A percentile compares a stretch with the other conserved stretches of the same genome.
These are phyloP conservation scores for Phytopythium kandeliae DNA, from an alignment of 352 stramenopile genomes.

Conservation along the genomic window DNA sequence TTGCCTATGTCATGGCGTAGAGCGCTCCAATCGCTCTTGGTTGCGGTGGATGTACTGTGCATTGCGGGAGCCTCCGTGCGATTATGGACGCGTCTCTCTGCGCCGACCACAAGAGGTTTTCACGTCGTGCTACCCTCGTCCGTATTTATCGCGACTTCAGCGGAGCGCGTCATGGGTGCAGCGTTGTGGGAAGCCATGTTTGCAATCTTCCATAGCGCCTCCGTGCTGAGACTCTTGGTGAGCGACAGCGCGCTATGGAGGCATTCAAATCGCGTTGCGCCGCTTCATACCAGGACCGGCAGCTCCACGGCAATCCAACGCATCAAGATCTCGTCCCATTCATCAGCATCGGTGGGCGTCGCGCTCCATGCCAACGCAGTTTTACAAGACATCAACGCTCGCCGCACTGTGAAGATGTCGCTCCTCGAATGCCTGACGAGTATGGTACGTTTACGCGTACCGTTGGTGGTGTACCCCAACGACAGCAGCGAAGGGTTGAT, in stretches of 20 bases:
- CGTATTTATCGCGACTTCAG: background rate
- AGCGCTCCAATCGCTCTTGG: background rate
- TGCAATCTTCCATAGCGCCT: background rate
- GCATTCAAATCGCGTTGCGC: constrained; percentile 1
- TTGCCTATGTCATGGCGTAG: background rate
- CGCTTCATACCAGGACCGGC: background rate
- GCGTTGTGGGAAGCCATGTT: constrained; percentile 1
- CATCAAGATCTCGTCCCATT: constrained; percentile 2
- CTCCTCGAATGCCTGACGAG: background rate
- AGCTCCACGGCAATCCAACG: background rate
- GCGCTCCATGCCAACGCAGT: background rate
- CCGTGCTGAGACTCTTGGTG: background rate
- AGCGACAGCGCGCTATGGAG: background rate
- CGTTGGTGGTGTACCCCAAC: background rate
- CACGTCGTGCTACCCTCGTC: background rate
- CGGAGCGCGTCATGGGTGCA: background rate
- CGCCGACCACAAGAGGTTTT: background rate
- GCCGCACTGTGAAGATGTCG: background rate
- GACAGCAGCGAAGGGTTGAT: background rate
- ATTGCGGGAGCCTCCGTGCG: background rate
- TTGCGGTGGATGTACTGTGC: background rate
- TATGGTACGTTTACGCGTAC: background rate
- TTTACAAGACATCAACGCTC: background rate
- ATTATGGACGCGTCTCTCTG: background rate
- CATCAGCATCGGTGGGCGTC: background rate